Evolutionary conservation across 2,329 filamentous ascomycete species (phyloP), one percentile per base, ranked within the genome.

Genomic region (Lachnellula hyalina): DNA sequence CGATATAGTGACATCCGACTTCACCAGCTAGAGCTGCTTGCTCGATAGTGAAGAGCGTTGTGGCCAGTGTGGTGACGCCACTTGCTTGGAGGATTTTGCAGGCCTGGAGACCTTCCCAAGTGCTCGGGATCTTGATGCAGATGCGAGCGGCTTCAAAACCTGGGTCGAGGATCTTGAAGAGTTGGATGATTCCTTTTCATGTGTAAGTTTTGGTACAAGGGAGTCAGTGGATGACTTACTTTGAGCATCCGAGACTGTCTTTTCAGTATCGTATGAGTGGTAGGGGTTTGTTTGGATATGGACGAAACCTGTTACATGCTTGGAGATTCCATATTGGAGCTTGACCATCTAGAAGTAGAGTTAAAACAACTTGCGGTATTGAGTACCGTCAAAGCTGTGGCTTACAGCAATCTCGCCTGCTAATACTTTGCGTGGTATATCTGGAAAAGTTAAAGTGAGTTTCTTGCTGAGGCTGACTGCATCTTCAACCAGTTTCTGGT

Each of bases 121-220:
- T 86, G 7, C 77, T 74, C 0, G 82, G 80, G 41, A 87, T 79
- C 63, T 86, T 86, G 70, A 86, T 82, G 58, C 79, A 85, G 25
- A 86, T 70, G 32, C 82, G 73, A 8, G 21, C 72, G 2, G 68
- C 59, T 52, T 80, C 73, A 51, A 81, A 74, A 1, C 60, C 58
- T 0, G 75, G 73, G 3, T 73, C 71, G 12, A 81, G 60, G 47
- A 71, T 65, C 47, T 70, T 69, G 64, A 79, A 79, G 34, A 80
- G 70, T 5, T 72, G 68, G 17, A 79, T 66, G 38, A 84, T 77
- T 51, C 81, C 80, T 83, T 44, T 7, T 19, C 5, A 44, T 54
- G 8, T 46, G 23, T 52, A 32, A 23, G 28, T 55, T 51, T 36
- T 7, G 25, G 14, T 28, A 38, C 11, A 5, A 32, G 19, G 38